Evolutionary conservation across 768 basidiomycete genomes (phyloP).

Genomic region (Mycena vulgaris): DNA sequence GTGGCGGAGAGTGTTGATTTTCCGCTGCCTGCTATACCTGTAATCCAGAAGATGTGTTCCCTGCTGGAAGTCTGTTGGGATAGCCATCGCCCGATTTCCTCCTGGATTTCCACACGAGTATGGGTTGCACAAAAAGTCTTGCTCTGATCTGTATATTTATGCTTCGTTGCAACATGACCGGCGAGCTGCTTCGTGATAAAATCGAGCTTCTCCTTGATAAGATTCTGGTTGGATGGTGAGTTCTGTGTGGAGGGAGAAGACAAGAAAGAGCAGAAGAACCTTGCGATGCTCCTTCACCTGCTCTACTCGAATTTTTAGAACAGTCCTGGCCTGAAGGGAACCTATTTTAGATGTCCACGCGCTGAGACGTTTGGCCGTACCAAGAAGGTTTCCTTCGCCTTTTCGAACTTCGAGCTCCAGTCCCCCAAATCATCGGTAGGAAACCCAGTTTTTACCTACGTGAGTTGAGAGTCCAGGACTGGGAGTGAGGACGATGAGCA

Average conservation of each 20-base stretch:
- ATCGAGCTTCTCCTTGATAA: too few relatives aligned
- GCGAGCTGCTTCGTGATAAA: constrained; percentile 14
- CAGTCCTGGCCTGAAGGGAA: constrained; percentile 16
- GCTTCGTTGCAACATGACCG: too few relatives aligned
- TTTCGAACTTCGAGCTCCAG: too few relatives aligned
- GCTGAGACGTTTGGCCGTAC: constrained; percentile 12
- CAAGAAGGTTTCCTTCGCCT: constrained; percentile 8
- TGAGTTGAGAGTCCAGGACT: constrained; percentile 17
- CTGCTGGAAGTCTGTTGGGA: background rate
- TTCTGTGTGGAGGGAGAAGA: constrained; percentile 12
- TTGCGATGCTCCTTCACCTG: background rate
- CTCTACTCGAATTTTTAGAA: constrained; percentile 18
- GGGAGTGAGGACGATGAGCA: constrained; percentile 13
- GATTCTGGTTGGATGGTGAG: background rate
- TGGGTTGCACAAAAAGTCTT: too few relatives aligned
- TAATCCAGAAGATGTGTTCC: constrained; percentile 14
- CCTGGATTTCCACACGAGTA: constrained; percentile 1
- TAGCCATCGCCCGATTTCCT: background rate
- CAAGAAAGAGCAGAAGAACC: constrained; percentile 10
- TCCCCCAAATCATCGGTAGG: constrained; percentile 14
- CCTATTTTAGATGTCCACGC: constrained; percentile 7
- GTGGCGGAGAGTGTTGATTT: constrained; percentile 17
- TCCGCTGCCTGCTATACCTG: too few relatives aligned
- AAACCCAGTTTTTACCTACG: background rate
- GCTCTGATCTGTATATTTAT: too few relatives aligned